Evolutionary conservation across 2,329 filamentous ascomycete species (phyloP).

Genomic region (Sporothrix mexicana): DNA sequence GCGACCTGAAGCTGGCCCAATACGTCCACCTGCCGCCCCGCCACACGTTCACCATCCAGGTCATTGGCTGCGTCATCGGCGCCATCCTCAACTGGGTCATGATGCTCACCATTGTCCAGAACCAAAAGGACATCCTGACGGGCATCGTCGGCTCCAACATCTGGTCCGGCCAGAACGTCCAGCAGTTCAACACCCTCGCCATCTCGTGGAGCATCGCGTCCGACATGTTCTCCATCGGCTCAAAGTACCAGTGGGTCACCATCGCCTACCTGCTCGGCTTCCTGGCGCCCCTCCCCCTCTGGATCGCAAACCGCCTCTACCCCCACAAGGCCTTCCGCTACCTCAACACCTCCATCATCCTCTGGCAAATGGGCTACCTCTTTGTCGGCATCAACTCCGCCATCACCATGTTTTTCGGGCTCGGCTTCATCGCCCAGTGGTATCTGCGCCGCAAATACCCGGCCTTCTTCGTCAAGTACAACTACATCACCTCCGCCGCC

Average conservation of each 20-base stretch:
- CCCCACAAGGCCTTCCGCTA: constrained; percentile 67
- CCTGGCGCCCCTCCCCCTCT: constrained; percentile 51
- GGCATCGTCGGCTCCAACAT: constrained; percentile 49
- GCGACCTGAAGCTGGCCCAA: constrained; percentile 48
- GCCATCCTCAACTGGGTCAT: constrained; percentile 56
- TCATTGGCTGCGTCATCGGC: constrained; percentile 47
- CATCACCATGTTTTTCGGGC: constrained; percentile 41
- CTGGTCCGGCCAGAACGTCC: constrained; percentile 50
- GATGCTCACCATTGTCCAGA: constrained; percentile 46
- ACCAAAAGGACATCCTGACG: constrained; percentile 46
- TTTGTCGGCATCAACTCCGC: constrained; percentile 49
- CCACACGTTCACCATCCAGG: constrained; percentile 53
- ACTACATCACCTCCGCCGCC: constrained; percentile 50
- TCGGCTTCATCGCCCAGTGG: constrained; percentile 44
- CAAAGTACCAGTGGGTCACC: constrained; percentile 71
- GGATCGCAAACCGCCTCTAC: constrained; percentile 59
- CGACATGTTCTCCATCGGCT: constrained; percentile 57
- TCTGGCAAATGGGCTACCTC: constrained; percentile 38
- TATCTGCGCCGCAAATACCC: constrained; percentile 47
- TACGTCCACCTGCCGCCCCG: constrained; percentile 49
- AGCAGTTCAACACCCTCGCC: constrained; percentile 41
- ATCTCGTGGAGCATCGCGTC: constrained; percentile 33
- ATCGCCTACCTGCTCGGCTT: constrained; percentile 52
- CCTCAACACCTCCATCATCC: constrained; percentile 48
- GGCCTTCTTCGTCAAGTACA: constrained; percentile 49